A percentile compares a stretch with the other conserved stretches of the same genome.
Evolutionary conservation across 1,284 basidiomycete species (phyloP).

Genomic region (Austroboletus niveus): DNA sequence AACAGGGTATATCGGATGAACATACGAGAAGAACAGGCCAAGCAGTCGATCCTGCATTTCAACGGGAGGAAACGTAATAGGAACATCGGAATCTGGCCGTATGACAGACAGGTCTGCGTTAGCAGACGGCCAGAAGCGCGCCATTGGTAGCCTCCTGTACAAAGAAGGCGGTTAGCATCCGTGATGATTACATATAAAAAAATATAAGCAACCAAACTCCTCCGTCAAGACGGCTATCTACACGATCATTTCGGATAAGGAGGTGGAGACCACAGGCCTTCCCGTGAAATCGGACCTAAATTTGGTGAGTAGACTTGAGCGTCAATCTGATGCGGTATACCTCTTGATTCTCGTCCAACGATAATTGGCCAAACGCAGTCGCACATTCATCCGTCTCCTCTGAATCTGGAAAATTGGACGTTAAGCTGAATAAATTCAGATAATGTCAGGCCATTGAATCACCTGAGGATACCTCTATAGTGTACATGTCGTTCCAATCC

Average conservation of each 20-base stretch:
- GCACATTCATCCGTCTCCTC: constrained; percentile 26
- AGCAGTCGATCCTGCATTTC: constrained; percentile 66
- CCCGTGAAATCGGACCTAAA: constrained; percentile 72
- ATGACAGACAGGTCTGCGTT: constrained; percentile 36
- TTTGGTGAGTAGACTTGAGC: constrained; percentile 7
- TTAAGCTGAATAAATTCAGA: constrained; percentile 3
- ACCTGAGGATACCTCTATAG: constrained; percentile 44
- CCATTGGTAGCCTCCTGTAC: constrained; percentile 71
- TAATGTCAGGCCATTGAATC: background rate
- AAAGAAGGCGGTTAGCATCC: background rate
- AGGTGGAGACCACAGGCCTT: constrained; percentile 75
- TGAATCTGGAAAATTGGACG: constrained; percentile 13
- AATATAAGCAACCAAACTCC: constrained; percentile 63
- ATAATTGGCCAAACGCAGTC: constrained; percentile 68
- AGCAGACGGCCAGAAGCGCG: constrained; percentile 67
- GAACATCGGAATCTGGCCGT: constrained; percentile 42
- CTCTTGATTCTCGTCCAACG: constrained; percentile 79
- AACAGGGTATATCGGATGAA: constrained; percentile 77
- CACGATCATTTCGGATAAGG: constrained; percentile 61
- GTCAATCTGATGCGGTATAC: constrained; percentile 34
- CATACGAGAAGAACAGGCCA: constrained; percentile 75
- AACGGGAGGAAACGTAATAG: constrained; percentile 52
- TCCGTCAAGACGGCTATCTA: constrained; percentile 66
- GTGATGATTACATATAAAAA: constrained; percentile 1
- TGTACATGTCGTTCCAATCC: constrained; percentile 57